Base-by-base conservation (phyloP, 2,329 filamentous ascomycete species). In the Didymella pinodella region DNA sequence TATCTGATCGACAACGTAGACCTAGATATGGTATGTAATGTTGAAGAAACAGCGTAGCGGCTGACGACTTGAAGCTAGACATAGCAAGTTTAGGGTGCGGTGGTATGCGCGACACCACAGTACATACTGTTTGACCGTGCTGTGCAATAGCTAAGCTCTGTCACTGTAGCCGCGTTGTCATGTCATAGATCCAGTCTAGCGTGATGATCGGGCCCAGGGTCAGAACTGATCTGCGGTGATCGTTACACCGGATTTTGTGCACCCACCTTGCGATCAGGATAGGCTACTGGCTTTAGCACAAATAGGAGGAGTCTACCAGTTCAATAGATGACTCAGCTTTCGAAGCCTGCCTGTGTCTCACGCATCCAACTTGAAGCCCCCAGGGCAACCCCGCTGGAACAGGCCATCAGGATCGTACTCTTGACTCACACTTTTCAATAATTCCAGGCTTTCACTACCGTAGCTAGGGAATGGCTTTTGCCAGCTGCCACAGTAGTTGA, bases 401-500 rank as follows among this genome's bases (percentile, higher is more conserved):
- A 79, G 57, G 7, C 71, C 68, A 4, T 66, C 46, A 0, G 73
- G 73, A 61, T 79, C 77, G 57, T 78, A 78, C 59, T 69, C 70
- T 57, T 49, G 54, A 59, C 73, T 75, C 10, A 73, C 70, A 5
- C 57, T 47, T 47, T 56, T 61, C 59, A 79, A 48, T 4, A 69
- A 67, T n/a, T 62, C 55, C 47, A 68, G 47, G 44, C 68, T 74
- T 11, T 65, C 66, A 20, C 64, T 49, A 4, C 76, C 75, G 44
- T 77, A 75, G 3, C 71, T 63, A 2, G 62, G 64, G 44, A 78
- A 72, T 0, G 75, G 76, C 31, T 73, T 71, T 61, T 79, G 78
- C 72, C 74, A 78, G 14, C 59, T 63, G 6, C 64, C 73, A 7
- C 75, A 77, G 51, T 79, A 79, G 45, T 77, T 78, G 26, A 75